phyloP scores from a whole-genome alignment of 2,329 filamentous ascomycete genomes.

The Delphinella strobiligena region DNA sequence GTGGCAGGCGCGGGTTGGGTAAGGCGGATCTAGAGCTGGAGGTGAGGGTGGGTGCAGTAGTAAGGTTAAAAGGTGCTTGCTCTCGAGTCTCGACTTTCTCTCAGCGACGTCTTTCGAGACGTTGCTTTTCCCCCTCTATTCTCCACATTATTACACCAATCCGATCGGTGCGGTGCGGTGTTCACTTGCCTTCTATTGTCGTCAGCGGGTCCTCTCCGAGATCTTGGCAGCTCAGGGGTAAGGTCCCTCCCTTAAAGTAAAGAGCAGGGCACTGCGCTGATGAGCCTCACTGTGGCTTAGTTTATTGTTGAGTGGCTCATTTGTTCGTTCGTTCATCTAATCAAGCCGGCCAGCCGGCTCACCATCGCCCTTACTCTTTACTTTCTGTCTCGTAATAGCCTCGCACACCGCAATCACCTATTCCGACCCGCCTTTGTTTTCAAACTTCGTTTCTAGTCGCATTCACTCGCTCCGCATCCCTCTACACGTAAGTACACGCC shows the following conservation, averaged over 20 bases:
- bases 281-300: not conserved
- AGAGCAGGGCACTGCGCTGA: not conserved
- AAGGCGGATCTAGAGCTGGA: not conserved
- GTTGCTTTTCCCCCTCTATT: not conserved
- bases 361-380: not conserved
- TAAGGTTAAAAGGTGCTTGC: too few species aligned
- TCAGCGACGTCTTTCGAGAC: not conserved
- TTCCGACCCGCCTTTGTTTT: not conserved
- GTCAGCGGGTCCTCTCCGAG: too few species aligned
- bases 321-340: too few species aligned
- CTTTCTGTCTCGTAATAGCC: not conserved
- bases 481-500: not conserved
- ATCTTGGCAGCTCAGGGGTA: too few species aligned
- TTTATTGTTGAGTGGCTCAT: too few species aligned
- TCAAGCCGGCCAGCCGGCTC: too few species aligned
- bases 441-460: too few species aligned
- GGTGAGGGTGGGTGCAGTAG: not conserved
- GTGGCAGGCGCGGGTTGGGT: constrained; percentile 2
- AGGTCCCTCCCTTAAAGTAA: not conserved
- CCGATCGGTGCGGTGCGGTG: too few species aligned
- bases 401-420: not conserved
- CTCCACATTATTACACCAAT: not conserved
- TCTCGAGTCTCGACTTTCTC: too few species aligned
- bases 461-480: not conserved
- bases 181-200: too few species aligned